Percentiles rank a stretch among this genome's conserved stretches.
phyloP scores from a whole-genome alignment of 306 rosid genomes.

The Castanospermum australe region DNA sequence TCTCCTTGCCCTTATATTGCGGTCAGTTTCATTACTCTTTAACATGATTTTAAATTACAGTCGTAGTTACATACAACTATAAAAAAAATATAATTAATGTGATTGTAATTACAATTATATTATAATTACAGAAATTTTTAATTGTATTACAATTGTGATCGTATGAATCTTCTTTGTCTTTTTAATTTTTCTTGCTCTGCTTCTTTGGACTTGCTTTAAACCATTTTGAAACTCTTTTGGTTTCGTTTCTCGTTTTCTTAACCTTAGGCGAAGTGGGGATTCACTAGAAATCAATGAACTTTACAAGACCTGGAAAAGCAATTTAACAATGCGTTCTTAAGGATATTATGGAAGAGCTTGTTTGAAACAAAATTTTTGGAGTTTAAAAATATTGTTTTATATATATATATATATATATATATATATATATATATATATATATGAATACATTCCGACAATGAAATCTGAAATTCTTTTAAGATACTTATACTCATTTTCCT shows the following conservation, averaged over 20 bases:
- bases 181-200: neutral
- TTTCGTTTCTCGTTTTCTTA: neutral
- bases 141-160: no score
- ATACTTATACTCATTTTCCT: neutral
- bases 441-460: neutral
- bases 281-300: neutral
- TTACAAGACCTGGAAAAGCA: neutral
- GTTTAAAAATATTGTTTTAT: neutral
- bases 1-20: slow-evolving; percentile 57
- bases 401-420: no score
- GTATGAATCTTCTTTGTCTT: neutral
- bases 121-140: no score
- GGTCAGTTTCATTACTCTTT: slow-evolving; percentile 40
- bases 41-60: no score
- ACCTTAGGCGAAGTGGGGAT: neutral
- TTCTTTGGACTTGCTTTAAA: neutral
- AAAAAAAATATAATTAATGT: no score
- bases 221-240: neutral
- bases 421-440: no score
- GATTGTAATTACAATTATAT: no score
- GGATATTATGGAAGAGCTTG: neutral
- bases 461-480: neutral
- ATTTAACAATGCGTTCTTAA: neutral
- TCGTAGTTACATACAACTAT: no score
- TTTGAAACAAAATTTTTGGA: neutral